Evolutionary conservation across 768 basidiomycete species (phyloP).

Genomic region (Russula lepida): DNA sequence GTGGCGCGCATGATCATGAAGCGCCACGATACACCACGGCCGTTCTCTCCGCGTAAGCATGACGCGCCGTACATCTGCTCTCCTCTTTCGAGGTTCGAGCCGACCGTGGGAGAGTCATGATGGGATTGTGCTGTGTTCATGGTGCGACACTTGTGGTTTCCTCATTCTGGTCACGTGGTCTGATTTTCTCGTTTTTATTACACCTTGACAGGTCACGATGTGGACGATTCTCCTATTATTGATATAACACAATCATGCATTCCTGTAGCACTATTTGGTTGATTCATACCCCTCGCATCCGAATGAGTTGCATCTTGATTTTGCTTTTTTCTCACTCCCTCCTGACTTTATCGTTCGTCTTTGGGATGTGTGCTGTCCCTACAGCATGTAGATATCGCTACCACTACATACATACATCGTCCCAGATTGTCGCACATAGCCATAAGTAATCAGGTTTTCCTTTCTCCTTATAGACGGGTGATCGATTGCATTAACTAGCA

Average conservation of each 20-base stretch:
- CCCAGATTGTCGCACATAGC: not conserved
- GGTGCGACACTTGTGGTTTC: not conserved
- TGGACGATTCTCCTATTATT: constrained; percentile 12
- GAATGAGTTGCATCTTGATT: constrained; percentile 11
- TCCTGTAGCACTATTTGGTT: constrained; percentile 22
- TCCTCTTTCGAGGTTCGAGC: constrained; percentile 23
- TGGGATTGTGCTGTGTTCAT: not conserved
- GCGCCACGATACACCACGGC: constrained; percentile 32
- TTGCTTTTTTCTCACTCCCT: not conserved
- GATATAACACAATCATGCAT: constrained; percentile 20
- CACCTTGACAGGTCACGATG: not conserved
- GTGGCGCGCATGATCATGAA: constrained; percentile 43
- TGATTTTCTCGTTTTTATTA: not conserved
- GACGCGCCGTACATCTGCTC: constrained; percentile 27
- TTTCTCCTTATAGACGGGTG: not conserved
- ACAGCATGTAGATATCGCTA: not conserved
- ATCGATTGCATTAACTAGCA: not conserved
- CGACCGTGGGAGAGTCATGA: not conserved
- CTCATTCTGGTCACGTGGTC: not conserved
- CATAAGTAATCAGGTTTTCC: not conserved
- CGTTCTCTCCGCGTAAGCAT: constrained; percentile 32
- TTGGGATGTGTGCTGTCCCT: not conserved
- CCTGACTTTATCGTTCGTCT: not conserved
- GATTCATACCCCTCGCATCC: constrained; percentile 16
- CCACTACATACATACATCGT: not conserved